These are phyloP conservation scores for Yamadazyma friedrichii DNA, from an alignment of 1,139 yeast genomes.

Conservation along the genomic window DNA sequence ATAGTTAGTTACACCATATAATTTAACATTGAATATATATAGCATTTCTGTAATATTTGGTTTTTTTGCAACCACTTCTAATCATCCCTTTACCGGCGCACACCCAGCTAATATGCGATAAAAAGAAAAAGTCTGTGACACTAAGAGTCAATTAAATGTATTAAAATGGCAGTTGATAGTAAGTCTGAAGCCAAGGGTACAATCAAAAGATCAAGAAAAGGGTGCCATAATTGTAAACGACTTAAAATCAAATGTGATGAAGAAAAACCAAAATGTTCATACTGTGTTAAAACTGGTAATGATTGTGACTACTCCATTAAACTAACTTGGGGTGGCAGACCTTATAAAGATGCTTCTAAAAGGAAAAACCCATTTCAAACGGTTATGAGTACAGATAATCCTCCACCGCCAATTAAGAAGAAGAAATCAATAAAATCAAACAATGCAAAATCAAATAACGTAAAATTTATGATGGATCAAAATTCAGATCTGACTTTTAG, in stretches of 20 bases:
- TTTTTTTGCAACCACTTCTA: too few relatives aligned
- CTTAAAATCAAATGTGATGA: constrained; percentile 78
- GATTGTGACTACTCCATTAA: constrained; percentile 66
- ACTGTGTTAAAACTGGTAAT: constrained; percentile 49
- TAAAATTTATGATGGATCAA: constrained; percentile 1
- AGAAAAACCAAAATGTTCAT: constrained; percentile 58
- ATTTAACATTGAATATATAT: too few relatives aligned
- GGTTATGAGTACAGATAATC: not conserved
- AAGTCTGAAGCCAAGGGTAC: constrained; percentile 4
- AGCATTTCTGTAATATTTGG: too few relatives aligned
- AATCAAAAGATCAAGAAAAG: constrained; percentile 30
- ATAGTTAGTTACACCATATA: not conserved
- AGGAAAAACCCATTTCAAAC: constrained; percentile 18
- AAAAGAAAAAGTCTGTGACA: not conserved
- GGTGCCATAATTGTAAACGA: constrained; percentile 70
- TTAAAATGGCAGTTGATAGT: constrained; percentile 2
- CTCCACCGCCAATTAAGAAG: not conserved
- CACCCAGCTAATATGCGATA: too few relatives aligned
- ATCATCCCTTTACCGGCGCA: too few relatives aligned
- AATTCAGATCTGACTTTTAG: not conserved
- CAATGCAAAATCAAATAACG: not conserved
- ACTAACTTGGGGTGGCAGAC: constrained; percentile 79
- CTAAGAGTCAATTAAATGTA: too few relatives aligned
- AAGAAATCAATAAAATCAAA: not conserved
- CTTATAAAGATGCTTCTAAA: constrained; percentile 44